phyloP scores from a whole-genome alignment of 345 rosid genomes.

The Zanthoxylum bungeanum region DNA sequence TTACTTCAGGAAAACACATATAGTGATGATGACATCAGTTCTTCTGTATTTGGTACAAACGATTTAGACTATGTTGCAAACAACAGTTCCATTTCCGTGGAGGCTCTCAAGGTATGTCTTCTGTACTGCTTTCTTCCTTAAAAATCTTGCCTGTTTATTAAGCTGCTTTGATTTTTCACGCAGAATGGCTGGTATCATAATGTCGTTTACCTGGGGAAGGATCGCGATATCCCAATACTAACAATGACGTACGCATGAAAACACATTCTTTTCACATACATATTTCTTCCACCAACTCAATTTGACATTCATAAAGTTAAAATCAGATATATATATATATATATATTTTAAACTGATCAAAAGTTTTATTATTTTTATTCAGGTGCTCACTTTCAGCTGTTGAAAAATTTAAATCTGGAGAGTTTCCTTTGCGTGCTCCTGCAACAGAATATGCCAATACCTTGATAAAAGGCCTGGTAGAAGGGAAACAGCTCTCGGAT shows the following conservation, averaged over 20 bases:
- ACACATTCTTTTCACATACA: neutral
- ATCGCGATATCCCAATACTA: conserved; percentile 53
- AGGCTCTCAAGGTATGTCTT: conserved; percentile 48
- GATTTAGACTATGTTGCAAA: conserved; percentile 35
- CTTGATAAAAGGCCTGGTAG: conserved; percentile 62
- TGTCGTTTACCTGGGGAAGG: conserved; percentile 71
- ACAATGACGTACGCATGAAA: conserved; percentile 67
- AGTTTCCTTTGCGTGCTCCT: conserved; percentile 50
- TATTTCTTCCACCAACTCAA: neutral
- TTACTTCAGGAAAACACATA: conserved; percentile 62
- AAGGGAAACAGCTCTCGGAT: conserved; percentile 60
- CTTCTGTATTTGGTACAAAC: conserved; percentile 51
- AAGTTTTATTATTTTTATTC: conserved; percentile 5
- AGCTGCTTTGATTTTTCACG: conserved; percentile 9
- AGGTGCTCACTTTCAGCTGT: conserved; percentile 49
- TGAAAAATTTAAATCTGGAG: conserved; percentile 48
- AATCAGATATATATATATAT: too few species aligned
- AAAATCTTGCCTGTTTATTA: neutral
- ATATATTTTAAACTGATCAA: neutral
- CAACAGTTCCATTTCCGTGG: conserved; percentile 46
- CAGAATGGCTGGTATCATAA: conserved; percentile 79
- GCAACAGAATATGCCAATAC: conserved; percentile 43
- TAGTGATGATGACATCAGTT: conserved; percentile 29
- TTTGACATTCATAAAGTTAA: neutral
- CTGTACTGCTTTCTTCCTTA: neutral